Base-by-base conservation (phyloP, 1,139 yeast genomes). In the Suhomyces bolitotheri region DNA sequence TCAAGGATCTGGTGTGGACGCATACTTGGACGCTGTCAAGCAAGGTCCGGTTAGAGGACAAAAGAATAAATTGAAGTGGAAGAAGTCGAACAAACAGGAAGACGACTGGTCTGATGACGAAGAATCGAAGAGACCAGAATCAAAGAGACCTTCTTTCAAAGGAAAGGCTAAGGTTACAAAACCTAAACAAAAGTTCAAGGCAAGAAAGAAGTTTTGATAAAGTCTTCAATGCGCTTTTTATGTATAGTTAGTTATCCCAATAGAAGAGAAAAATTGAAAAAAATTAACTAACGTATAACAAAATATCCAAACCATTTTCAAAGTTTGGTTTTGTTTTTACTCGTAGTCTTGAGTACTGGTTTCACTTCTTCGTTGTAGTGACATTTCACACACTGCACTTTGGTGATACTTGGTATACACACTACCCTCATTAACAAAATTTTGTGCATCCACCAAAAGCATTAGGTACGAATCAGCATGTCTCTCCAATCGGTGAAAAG, bases 31-130 rank as follows among this genome's bases (percentile, higher is more conserved):
- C 47, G 98, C 97, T 9, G 88, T 92, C 25, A 83, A 80, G 58
- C 87, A 83, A 51, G 97, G 92, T 20, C 97, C 98, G 26, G 78
- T 87, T 4, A 82, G 95, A 62, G 96, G 97, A 39, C 96, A 87
- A 67, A 80, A 79, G 67, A 88, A 89, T 62, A 88, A 80, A 67
- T 76, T 89, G 73, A 90, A 89, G 64, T 92, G 80, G 66, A 86
- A 83, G 65, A 82, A 80, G 59, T 70, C 72, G 23, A 71, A 73
- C 20, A 69, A 70, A 31, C 73, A 74, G 36, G 78, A 77, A 32
- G 75, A 69, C 33, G 75, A 69, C 35, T 78, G 76, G 58, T 75
- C 75, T 29, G 82, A 77, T 40, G 80, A 74, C 43, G 72, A 66
- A 26, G 60, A 54, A 21, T n/a, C n/a, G n/a, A 56, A 50, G 23